These are phyloP conservation scores for Keithomyces neogunnii DNA, from an alignment of 2,329 filamentous ascomycete species.

Conservation along the genomic window DNA sequence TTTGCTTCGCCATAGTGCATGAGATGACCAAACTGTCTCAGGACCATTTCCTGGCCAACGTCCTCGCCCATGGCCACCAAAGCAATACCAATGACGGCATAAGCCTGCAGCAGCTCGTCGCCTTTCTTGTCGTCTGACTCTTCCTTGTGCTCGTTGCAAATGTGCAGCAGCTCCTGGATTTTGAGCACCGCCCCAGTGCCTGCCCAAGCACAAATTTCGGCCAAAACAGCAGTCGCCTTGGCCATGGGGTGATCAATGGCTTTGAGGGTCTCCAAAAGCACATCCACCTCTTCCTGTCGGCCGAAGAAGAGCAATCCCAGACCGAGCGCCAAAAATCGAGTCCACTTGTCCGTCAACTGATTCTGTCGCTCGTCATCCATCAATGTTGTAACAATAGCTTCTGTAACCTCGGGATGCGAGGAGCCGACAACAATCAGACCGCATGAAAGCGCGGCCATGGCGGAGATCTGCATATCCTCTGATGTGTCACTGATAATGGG, in stretches of 20 bases:
- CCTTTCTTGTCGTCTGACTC: constrained; percentile 92
- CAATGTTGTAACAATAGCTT: constrained; percentile 84
- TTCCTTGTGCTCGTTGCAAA: constrained; percentile 96
- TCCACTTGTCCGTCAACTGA: constrained; percentile 97
- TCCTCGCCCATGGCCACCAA: constrained; percentile 98
- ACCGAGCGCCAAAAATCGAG: constrained; percentile 89
- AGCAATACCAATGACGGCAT: constrained; percentile 88
- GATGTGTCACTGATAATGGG: constrained; percentile 80
- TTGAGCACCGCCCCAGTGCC: constrained; percentile 96
- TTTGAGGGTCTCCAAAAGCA: constrained; percentile 93
- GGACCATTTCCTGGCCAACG: constrained; percentile 96
- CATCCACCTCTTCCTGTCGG: constrained; percentile 96
- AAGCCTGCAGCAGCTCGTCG: constrained; percentile 90
- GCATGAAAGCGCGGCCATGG: constrained; percentile 87
- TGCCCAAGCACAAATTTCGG: constrained; percentile 96
- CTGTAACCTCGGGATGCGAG: constrained; percentile 81
- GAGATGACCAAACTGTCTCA: constrained; percentile 92
- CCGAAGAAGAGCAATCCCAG: constrained; percentile 93
- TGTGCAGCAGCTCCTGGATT: constrained; percentile 92
- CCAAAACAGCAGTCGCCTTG: constrained; percentile 87
- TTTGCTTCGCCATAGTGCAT: constrained; percentile 99
- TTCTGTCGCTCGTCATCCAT: constrained; percentile 87
- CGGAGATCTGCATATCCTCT: constrained; percentile 89
- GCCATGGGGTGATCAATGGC: constrained; percentile 96
- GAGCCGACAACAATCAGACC: constrained; percentile 91